Evolutionary conservation across 2,329 filamentous ascomycete species (phyloP), one percentile per base, ranked within the genome.

Genomic region (Cercospora nicotianae): DNA sequence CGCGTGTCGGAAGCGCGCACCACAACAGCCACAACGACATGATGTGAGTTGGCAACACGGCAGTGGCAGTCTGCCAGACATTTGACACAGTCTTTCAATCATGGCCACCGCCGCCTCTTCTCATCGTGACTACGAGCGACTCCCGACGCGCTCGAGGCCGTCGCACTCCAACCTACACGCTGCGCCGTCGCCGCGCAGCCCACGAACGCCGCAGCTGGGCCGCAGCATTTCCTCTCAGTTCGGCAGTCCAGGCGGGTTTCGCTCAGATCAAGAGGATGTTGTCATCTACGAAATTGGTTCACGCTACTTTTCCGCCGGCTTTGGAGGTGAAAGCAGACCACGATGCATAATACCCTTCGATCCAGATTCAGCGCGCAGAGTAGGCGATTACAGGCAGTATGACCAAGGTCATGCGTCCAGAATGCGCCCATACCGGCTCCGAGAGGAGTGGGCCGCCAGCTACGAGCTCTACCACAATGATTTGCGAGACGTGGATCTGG

Each of bases 241-340:
- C 71, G 86, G 85, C 31, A 89, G 87, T 5, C 86, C 87, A 2
- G 82, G 85, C 57, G 82, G 82, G 33, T 87, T 86, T 70, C 86
- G 88, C 20, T 76, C 77, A 60, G 85, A 88, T 66, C 93, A 97
- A 74, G 95, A 99, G 75, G 95, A 97, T 72, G 84, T 90, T 6
- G 80, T 97, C 5, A 86, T 99, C 51, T 83, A 97, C 62, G 93
- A 98, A 78, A 79, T 98, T 39, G 94, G 93, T 1, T 87, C 91
- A 9, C 87, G 94, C 23, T 90, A 89, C 79, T 79, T 98, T 28
- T 88, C 91, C 55, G 90, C 91, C 9, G 95, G 95, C 0, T 95
- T 97, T 77, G 92, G 94, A 5, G 94, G 94, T 62, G 94, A 97
- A 78, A 86, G 89, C 53, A 81, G 84, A 3, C 93, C 93, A 16